A percentile compares a stretch with the other conserved stretches of the same genome.
phyloP scores from a whole-genome alignment of 257 asterid species.

The Nicotiana undulata region DNA sequence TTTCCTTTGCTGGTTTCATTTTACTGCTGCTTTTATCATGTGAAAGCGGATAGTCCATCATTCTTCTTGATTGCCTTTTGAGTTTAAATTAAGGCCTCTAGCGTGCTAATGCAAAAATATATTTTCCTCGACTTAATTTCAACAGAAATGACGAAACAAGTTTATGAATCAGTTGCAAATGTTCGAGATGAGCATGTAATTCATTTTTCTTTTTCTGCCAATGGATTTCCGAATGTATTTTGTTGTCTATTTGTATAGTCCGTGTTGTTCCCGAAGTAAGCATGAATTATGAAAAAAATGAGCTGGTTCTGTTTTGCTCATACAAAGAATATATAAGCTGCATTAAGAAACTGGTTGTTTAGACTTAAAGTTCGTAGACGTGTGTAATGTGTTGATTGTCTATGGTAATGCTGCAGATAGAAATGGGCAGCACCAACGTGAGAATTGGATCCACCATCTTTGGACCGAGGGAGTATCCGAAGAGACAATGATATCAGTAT shows the following conservation, averaged over 20 bases:
- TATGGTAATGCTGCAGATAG: constrained; percentile 46
- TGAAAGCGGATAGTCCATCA: neutral
- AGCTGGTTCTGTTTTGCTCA: neutral
- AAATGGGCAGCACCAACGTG: constrained; percentile 83
- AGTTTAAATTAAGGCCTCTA: neutral
- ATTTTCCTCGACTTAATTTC: neutral
- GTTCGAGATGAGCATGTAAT: neutral
- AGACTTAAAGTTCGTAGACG: neutral
- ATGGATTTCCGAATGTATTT: neutral
- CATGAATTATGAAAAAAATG: neutral
- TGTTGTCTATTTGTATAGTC: neutral
- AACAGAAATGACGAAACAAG: neutral
- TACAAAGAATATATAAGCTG: neutral
- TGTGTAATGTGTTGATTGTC: neutral
- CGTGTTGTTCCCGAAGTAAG: neutral
- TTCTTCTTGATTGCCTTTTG: neutral
- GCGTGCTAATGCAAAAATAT: neutral
- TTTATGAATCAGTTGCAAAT: neutral
- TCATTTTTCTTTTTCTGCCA: neutral
- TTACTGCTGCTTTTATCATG: neutral
- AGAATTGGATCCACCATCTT: constrained; percentile 88
- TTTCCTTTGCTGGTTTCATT: neutral
- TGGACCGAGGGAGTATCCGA: constrained; percentile 77
- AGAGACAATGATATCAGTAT: constrained; percentile 28
- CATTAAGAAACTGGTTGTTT: neutral